Evolutionary conservation across 768 basidiomycete genomes (phyloP).

Genomic region (Glaciozyma martinii): DNA sequence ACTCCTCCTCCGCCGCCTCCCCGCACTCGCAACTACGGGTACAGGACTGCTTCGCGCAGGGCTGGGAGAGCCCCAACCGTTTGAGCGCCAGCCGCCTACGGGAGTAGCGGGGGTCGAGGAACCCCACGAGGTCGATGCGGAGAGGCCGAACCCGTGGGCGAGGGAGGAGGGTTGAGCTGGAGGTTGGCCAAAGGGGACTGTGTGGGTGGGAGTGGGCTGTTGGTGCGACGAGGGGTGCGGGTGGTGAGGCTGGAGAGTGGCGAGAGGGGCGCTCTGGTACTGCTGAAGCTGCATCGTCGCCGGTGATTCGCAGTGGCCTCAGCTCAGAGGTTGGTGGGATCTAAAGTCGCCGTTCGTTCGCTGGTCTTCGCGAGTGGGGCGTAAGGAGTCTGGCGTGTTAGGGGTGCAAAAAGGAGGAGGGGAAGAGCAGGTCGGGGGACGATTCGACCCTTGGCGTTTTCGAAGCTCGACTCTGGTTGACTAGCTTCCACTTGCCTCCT

Average conservation of each 20-base stretch:
- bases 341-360: too few species aligned
- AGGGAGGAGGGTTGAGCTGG: slow-evolving; percentile 20
- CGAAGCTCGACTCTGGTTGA: too few species aligned
- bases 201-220: background rate
- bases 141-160: slow-evolving; percentile 14
- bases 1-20: slow-evolving; percentile 19
- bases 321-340: too few species aligned
- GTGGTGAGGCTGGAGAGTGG: background rate
- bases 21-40: background rate
- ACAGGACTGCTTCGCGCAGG: background rate
- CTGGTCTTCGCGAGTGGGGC: too few species aligned
- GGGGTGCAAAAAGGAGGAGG: too few species aligned
- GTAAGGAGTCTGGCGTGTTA: too few species aligned
- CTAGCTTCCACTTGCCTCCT: too few species aligned
- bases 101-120: background rate
- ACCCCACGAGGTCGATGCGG: background rate
- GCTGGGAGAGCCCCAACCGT: background rate
- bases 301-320: too few species aligned
- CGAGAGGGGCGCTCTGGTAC: background rate
- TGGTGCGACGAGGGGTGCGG: background rate
- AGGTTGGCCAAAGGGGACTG: slow-evolving; percentile 13
- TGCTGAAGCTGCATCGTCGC: too few species aligned
- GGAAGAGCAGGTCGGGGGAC: too few species aligned
- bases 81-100: background rate
- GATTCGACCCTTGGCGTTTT: too few species aligned